Evolutionary conservation across 305 asterid species (phyloP), one percentile per base, ranked within the genome.

Genomic region (Rubia peregrina): DNA sequence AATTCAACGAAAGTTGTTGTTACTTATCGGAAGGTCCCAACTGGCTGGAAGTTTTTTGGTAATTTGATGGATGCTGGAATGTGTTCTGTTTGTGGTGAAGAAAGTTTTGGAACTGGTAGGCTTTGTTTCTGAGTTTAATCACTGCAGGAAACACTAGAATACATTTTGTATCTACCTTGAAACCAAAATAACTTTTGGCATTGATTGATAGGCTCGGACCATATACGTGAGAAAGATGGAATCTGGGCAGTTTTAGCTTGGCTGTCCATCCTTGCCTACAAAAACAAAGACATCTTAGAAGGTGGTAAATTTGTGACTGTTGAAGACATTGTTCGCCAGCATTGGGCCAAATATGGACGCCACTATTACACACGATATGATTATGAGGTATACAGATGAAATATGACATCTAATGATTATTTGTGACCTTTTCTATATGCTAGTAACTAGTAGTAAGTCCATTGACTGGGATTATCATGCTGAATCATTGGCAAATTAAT

Each of bases 211-310:
- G 99, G 99, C 71, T 94, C 99, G 17, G 99, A 94, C 80, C 99
- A 94, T 80, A 91, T 94, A 46, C 95, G 98, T 7, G 99, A 94
- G 85, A 94, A 94, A 74, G 99, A 94, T 80, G 99, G 99, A 77
- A 89, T 94, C 73, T 94, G 99, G 99, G 98, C 98, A 73, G 99
- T 94, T 69, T 88, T 94, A 85, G 96, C 96, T 67, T 94, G 99
- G 99, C 75, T 94, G 60, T 85, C 95, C 71, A 94, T 94, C 73
- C 83, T 94, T 77, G 96, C 99, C 73, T 85, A 85, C 74, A 94
- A 82, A 83, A 94, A 94, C 80, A 94, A 89, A 76, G 92, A 89
- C 80, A 88, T 81, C 83, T 81, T 85, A 16, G 89, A 77, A 53
- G 95, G 86, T 61, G 95, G 81, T 21, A 89, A 87, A 79, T 92